These are phyloP conservation scores for Diplodia intermedia DNA, from an alignment of 2,329 filamentous ascomycete genomes.

Conservation along the genomic window DNA sequence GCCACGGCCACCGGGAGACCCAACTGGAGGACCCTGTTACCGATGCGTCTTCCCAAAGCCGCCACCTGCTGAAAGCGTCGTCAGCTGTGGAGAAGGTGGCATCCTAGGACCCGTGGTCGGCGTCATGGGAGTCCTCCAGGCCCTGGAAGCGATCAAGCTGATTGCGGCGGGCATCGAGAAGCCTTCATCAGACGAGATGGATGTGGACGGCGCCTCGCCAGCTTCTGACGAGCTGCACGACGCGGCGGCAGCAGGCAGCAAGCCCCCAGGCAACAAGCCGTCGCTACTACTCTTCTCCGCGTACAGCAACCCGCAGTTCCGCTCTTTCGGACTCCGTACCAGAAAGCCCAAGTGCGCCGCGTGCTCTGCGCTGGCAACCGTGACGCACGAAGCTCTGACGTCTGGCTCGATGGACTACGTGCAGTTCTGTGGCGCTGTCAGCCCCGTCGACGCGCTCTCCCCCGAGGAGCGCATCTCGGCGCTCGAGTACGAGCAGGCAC, in stretches of 20 bases:
- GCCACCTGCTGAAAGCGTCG: conserved; percentile 80
- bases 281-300: conserved; percentile 63
- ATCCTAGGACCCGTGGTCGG: conserved; percentile 93
- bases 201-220: neutral
- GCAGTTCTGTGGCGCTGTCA: conserved; percentile 77
- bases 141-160: conserved; percentile 87
- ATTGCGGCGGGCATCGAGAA: conserved; percentile 56
- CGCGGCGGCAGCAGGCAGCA: conserved; percentile 39
- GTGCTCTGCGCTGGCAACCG: conserved; percentile 69
- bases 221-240: conserved; percentile 38
- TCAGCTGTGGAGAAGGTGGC: conserved; percentile 90
- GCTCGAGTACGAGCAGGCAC: conserved; percentile 51
- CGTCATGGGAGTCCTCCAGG: conserved; percentile 90
- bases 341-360: conserved; percentile 75
- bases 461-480: conserved; percentile 73
- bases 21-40: conserved; percentile 80
- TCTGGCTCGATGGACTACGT: conserved; percentile 79
- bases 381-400: conserved; percentile 68
- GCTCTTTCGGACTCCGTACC: conserved; percentile 75
- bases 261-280: conserved; percentile 40
- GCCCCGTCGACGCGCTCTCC: conserved; percentile 63
- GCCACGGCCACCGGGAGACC: conserved; percentile 64
- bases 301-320: conserved; percentile 65
- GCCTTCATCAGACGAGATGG: conserved; percentile 22
- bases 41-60: conserved; percentile 90